A percentile compares a stretch with the other conserved stretches of the same genome.
Conservation (phyloP, 768 basidiomycete species). For the Xerocomus potaroensis region DNA sequence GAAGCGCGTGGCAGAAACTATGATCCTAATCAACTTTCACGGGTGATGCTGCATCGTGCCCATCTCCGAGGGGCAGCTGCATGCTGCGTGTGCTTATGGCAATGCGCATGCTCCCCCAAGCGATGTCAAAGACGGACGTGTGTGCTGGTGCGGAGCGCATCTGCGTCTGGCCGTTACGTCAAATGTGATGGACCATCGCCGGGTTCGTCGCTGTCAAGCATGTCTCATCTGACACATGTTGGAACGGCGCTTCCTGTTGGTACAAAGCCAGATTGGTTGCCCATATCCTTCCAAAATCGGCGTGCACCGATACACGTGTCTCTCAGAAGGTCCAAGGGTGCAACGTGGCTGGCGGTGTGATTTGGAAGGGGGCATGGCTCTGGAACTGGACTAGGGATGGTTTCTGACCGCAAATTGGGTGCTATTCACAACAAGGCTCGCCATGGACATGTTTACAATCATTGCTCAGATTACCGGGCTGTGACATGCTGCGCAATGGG, state of each 20-base stretch:
- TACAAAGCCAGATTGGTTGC: no score
- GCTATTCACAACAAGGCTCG: no score
- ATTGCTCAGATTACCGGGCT: no score
- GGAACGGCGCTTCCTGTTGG: not conserved
- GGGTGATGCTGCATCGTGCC: not conserved
- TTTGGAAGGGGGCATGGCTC: no score
- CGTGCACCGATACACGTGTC: no score
- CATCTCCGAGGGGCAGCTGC: conserved; percentile 8
- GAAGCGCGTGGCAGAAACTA: conserved; percentile 34
- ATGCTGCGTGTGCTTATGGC: not conserved
- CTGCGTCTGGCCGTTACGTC: conserved; percentile 29
- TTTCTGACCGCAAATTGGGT: no score
- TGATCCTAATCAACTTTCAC: not conserved
- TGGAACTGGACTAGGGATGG: no score
- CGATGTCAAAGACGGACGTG: conserved; percentile 1
- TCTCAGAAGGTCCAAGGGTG: no score
- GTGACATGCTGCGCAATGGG: no score
- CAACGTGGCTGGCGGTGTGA: no score
- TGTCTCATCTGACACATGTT: not conserved
- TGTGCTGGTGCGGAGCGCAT: conserved; percentile 2
- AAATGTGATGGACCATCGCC: not conserved
- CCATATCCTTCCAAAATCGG: no score
- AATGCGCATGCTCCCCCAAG: not conserved
- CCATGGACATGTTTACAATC: no score
- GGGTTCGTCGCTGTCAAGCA: conserved; percentile 27